Evolutionary conservation across 176 grass and related monocot species (phyloP), one percentile per base, ranked within the genome.

Genomic region (Musa schizocarpa): DNA sequence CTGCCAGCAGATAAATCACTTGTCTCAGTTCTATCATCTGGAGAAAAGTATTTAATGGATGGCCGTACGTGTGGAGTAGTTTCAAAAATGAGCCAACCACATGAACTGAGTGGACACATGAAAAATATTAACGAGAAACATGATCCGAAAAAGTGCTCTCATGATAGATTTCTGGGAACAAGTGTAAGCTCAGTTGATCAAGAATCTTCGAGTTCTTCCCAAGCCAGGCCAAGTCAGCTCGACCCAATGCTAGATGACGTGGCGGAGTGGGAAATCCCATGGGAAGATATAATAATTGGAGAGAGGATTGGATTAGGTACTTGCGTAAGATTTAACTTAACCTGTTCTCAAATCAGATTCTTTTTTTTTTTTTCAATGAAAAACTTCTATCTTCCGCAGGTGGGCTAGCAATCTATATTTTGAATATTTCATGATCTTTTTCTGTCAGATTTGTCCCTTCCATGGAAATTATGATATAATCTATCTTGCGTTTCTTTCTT

Each of bases 291-390:
- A 84, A 83, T 86, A 56, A 92, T 99, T 79, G 95, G 95, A 81
- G 95, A 99, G 88, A 92, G 95, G 83, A 99, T 99, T 81, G 95
- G 95, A 82, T 82, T 99, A 99, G 95, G 95, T 99, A 99, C 80
- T 81, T 72, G 77, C 54, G 24, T 23, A 74, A 73, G 21, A 77
- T 56, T 23, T 56, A 21, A 27, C 57, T 58, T 16, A 72, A 71
- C 25, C 66, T 80, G 16, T 73, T 54, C 19, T 74, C 74, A 52
- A 48, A 48, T n/a, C 57, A 62, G 17, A 62, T 43, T 43, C 34
- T 43, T 43, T 6, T 5, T 43, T 43, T 43, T 43, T 43, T 43
- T 43, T 43, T 43, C 3, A 43, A 43, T 43, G 34, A 4, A 6
- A 43, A 43, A 43, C 34, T 43, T 43, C 4, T 43, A 43, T 43